Percentiles rank a stretch among this genome's conserved stretches.
Conservation (phyloP, 345 rosid species). For the Iberis pinnata region DNA sequence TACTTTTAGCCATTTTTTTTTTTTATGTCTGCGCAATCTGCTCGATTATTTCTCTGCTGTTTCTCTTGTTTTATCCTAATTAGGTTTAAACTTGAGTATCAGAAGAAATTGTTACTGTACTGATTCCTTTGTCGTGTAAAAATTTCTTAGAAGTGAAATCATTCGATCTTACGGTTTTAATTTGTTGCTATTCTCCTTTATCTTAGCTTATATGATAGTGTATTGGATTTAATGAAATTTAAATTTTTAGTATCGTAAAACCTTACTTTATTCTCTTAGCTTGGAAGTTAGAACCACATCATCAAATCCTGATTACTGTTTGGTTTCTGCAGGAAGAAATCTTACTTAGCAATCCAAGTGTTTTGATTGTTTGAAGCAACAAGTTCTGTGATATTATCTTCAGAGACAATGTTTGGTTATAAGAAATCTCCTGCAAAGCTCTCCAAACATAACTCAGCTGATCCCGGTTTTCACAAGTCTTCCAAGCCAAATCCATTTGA, state of each 20-base stretch:
- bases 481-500: slow-evolving; percentile 70
- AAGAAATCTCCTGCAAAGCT: slow-evolving; percentile 61
- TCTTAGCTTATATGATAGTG: neutral
- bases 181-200: neutral
- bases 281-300: slow-evolving; percentile 22
- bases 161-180: neutral
- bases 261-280: slow-evolving; percentile 13
- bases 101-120: no score
- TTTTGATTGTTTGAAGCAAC: slow-evolving; percentile 10
- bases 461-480: slow-evolving; percentile 33
- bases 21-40: no score
- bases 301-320: slow-evolving; percentile 11
- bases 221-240: neutral
- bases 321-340: slow-evolving; percentile 29
- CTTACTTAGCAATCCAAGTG: no score
- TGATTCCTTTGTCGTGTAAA: no score
- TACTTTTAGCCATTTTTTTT: no score
- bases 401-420: slow-evolving; percentile 50
- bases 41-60: no score
- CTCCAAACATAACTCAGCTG: slow-evolving; percentile 46
- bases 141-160: no score
- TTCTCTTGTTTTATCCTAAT: no score
- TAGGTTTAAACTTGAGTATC: no score
- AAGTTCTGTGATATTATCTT: slow-evolving; percentile 2
- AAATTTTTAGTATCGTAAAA: slow-evolving; percentile 1